Conservation (phyloP, 768 basidiomycete species). For the Pleurotus salmoneostramineus region DNA sequence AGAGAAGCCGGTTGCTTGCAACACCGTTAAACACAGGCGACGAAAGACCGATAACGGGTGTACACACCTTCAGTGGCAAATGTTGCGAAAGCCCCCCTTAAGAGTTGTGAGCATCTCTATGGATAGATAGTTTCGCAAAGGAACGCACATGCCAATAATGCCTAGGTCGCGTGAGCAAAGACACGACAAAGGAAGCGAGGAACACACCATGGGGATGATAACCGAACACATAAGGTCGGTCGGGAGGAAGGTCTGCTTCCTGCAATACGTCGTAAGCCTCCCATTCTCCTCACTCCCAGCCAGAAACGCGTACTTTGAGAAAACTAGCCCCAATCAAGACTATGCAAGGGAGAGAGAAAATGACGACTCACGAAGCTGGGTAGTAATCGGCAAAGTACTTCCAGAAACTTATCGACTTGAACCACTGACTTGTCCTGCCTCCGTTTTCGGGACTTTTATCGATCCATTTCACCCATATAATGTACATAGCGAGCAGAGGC, state of each 20-base stretch:
- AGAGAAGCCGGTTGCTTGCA: conserved; percentile 84
- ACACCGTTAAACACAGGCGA: conserved; percentile 1
- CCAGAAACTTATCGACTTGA: conserved; percentile 71
- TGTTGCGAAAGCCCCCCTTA: conserved; percentile 90
- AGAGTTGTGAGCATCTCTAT: not conserved
- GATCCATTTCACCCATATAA: conserved; percentile 71
- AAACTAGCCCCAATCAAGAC: conserved; percentile 30
- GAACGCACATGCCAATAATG: conserved; percentile 92
- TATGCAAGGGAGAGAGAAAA: conserved; percentile 19
- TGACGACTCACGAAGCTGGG: conserved; percentile 71
- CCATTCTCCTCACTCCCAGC: conserved; percentile 13
- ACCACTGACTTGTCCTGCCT: conserved; percentile 70
- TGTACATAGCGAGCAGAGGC: conserved; percentile 77
- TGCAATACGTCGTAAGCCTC: conserved; percentile 21
- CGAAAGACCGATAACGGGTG: conserved; percentile 2
- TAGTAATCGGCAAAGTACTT: conserved; percentile 91
- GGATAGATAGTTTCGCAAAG: conserved; percentile 3
- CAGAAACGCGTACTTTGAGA: conserved; percentile 37
- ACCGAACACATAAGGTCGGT: conserved; percentile 93
- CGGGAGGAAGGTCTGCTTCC: conserved; percentile 89
- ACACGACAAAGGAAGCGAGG: not conserved
- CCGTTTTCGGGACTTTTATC: conserved; percentile 76
- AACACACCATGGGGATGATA: conserved; percentile 93
- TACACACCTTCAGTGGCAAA: conserved; percentile 85
- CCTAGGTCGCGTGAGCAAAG: conserved; percentile 39